Percentiles rank a stretch among this genome's conserved stretches.
These are phyloP conservation scores for Trametes punicea DNA, from an alignment of 768 basidiomycete genomes.

Conservation along the genomic window DNA sequence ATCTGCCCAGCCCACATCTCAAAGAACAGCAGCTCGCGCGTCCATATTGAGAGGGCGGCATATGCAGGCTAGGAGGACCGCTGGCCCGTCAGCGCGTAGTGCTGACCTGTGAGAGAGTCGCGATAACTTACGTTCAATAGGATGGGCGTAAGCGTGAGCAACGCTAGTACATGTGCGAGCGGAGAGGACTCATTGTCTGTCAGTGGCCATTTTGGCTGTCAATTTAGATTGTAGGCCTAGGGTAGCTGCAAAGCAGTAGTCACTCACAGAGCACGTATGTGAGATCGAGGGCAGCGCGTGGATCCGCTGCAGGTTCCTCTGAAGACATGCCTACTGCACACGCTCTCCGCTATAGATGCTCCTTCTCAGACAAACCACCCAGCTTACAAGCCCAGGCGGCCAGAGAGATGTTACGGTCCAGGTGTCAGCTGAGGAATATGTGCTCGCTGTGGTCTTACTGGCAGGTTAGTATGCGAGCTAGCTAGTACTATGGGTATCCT, in stretches of 20 bases:
- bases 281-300: constrained; percentile 20
- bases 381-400: too few relatives aligned
- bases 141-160: constrained; percentile 34
- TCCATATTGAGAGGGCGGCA: constrained; percentile 68
- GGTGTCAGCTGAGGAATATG: too few relatives aligned
- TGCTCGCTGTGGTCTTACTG: too few relatives aligned
- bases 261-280: constrained; percentile 23
- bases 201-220: constrained; percentile 8
- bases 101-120: too few relatives aligned
- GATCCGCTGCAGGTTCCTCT: background rate
- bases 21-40: constrained; percentile 75
- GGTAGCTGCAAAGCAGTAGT: too few relatives aligned
- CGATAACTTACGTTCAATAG: constrained; percentile 29
- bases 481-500: too few relatives aligned
- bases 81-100: background rate
- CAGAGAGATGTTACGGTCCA: too few relatives aligned
- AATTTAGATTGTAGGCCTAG: background rate
- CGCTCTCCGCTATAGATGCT: too few relatives aligned
- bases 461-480: too few relatives aligned
- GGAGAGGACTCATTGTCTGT: constrained; percentile 32
- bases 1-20: constrained; percentile 84
- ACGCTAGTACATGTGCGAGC: constrained; percentile 27
- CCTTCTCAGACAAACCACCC: too few relatives aligned
- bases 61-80: constrained; percentile 64
- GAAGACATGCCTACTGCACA: background rate